phyloP scores from a whole-genome alignment of 768 basidiomycete species.

The Amanita molliuscula region DNA sequence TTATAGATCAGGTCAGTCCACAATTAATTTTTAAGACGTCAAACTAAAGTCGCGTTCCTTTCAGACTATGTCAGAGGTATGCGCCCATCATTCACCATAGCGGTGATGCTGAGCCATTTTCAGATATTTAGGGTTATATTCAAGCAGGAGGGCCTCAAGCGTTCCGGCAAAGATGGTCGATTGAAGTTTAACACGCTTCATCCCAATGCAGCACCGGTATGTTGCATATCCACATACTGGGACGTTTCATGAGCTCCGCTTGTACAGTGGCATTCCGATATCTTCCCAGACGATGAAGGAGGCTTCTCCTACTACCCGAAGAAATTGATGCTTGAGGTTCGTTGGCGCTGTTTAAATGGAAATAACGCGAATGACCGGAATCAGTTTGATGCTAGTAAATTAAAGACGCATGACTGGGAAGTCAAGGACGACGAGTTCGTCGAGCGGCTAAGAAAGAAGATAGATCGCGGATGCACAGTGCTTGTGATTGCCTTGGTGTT shows the following conservation, averaged over 20 bases:
- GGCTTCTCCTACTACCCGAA: background rate
- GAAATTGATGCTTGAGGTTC: background rate
- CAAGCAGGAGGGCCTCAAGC: background rate
- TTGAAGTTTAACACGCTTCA: background rate
- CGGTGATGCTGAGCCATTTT: background rate
- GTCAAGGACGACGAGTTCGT: background rate
- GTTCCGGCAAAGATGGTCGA: background rate
- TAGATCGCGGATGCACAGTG: background rate
- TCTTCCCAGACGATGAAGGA: background rate
- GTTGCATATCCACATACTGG: background rate
- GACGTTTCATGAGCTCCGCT: background rate
- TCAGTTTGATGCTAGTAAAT: background rate
- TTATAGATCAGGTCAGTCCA: conserved; percentile 14
- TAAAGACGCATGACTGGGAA: background rate
- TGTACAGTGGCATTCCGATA: background rate
- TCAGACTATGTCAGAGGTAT: conserved; percentile 16
- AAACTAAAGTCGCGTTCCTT: background rate
- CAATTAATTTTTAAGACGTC: background rate
- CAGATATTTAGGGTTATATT: conserved; percentile 4
- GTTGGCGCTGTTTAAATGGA: background rate
- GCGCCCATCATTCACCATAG: background rate
- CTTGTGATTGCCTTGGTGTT: background rate
- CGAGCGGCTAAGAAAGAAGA: background rate
- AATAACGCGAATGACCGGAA: background rate
- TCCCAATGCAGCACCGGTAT: background rate